A percentile compares a stretch with the other conserved stretches of the same genome.
phyloP scores from a whole-genome alignment of 176 grass and related monocot genomes.

The Thinopyrum elongatum region DNA sequence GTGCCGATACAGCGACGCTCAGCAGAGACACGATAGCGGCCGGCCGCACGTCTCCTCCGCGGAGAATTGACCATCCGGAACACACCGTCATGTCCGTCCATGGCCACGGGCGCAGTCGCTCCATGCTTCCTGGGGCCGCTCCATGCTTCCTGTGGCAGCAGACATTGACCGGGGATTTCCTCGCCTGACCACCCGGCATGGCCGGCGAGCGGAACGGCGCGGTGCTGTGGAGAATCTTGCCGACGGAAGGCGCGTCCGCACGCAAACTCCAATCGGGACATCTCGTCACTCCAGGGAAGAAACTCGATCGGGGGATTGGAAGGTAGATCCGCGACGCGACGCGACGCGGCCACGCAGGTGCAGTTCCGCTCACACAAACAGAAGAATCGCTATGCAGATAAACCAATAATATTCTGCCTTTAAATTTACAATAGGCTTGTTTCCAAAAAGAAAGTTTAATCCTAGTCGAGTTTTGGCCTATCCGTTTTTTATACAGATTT shows the following conservation, averaged over 20 bases:
- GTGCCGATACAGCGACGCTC: not conserved
- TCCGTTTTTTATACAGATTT: no score
- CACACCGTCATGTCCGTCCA: not conserved
- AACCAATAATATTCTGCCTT: not conserved
- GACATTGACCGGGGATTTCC: not conserved
- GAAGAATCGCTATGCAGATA: not conserved
- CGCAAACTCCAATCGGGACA: not conserved
- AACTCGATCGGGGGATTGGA: not conserved
- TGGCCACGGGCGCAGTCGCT: not conserved
- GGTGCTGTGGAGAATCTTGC: conserved; percentile 23
- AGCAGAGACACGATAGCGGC: not conserved
- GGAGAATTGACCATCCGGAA: not conserved
- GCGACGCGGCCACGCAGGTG: not conserved
- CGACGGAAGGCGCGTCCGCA: not conserved
- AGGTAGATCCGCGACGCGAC: not conserved
- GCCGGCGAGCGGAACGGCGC: not conserved
- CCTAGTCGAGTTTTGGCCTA: no score
- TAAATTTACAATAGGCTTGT: no score
- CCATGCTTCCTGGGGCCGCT: not conserved
- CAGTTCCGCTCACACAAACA: not conserved
- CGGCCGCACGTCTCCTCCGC: not conserved
- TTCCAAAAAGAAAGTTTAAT: no score
- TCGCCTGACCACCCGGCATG: conserved; percentile 16
- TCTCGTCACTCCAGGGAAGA: conserved; percentile 2
- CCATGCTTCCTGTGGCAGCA: not conserved